Percentiles rank a stretch among this genome's conserved stretches.
Evolutionary conservation across 495 filamentous ascomycete genomes (phyloP).

Genomic region (Podospora tetraspora): DNA sequence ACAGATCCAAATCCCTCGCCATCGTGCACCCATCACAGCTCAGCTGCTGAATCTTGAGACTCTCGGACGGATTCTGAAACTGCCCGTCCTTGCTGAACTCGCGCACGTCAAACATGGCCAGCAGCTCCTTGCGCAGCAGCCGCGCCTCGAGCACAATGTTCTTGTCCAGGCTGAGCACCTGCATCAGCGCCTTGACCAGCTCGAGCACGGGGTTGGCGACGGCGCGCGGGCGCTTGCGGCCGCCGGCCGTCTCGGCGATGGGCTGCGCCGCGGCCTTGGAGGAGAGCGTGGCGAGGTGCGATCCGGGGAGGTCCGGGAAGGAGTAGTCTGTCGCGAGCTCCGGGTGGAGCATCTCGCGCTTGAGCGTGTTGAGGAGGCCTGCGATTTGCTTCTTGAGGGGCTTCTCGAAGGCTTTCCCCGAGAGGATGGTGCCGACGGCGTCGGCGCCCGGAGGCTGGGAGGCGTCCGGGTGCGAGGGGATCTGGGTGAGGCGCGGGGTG

Average conservation of each 20-base stretch:
- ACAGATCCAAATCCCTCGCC: constrained; percentile 84
- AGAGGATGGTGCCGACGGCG: constrained; percentile 56
- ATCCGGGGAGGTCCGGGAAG: constrained; percentile 81
- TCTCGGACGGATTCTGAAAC: constrained; percentile 80
- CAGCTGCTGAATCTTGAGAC: constrained; percentile 65
- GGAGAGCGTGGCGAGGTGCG: constrained; percentile 41
- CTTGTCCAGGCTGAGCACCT: constrained; percentile 83
- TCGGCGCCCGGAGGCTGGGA: constrained; percentile 50
- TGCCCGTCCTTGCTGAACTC: constrained; percentile 85
- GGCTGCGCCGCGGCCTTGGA: neutral
- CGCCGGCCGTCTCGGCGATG: neutral
- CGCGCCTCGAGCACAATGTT: constrained; percentile 81
- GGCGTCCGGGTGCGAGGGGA: constrained; percentile 49
- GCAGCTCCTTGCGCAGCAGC: constrained; percentile 78
- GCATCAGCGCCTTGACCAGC: constrained; percentile 84
- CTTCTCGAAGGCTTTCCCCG: constrained; percentile 75
- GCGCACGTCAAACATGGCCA: constrained; percentile 83
- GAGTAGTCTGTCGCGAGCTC: constrained; percentile 80
- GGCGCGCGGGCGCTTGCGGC: constrained; percentile 25
- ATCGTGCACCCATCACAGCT: constrained; percentile 84
- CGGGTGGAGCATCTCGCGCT: constrained; percentile 83
- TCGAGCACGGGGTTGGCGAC: constrained; percentile 74
- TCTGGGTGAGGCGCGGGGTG: constrained; percentile 75
- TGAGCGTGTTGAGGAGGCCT: constrained; percentile 70
- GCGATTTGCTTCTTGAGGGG: constrained; percentile 84